phyloP scores from a whole-genome alignment of 768 basidiomycete genomes.

The Exidia glandulosa region DNA sequence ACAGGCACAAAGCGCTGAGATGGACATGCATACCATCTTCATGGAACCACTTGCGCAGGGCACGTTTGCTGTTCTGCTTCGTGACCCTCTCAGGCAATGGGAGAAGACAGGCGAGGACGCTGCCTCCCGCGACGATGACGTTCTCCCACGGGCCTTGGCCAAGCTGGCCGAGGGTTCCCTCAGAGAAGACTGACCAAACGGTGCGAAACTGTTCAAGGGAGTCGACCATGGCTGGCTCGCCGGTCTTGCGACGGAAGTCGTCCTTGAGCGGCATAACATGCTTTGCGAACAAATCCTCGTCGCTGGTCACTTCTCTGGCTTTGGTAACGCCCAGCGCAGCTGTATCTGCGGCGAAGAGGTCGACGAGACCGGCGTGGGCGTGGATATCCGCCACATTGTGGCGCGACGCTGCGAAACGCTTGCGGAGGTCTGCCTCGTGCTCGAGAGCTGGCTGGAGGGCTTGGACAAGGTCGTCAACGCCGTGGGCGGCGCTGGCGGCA shows the following conservation, averaged over 20 bases:
- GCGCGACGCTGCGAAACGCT: conserved; percentile 44
- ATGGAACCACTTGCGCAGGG: conserved; percentile 49
- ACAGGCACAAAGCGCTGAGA: background rate
- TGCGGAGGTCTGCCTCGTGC: conserved; percentile 44
- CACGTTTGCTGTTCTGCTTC: conserved; percentile 34
- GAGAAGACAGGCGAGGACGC: conserved; percentile 45
- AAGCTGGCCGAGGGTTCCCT: conserved; percentile 49
- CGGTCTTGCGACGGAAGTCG: conserved; percentile 35
- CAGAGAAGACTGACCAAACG: conserved; percentile 54
- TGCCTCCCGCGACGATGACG: conserved; percentile 50
- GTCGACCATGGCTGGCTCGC: conserved; percentile 36
- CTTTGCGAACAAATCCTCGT: conserved; percentile 33
- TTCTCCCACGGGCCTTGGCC: conserved; percentile 42
- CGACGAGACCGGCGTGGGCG: conserved; percentile 46
- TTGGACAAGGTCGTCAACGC: background rate
- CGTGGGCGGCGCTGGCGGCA: background rate
- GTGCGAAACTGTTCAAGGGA: conserved; percentile 48
- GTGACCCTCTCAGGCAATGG: conserved; percentile 39
- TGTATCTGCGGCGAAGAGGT: conserved; percentile 40
- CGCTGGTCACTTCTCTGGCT: conserved; percentile 35
- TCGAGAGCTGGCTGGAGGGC: conserved; percentile 42
- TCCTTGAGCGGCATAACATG: conserved; percentile 45
- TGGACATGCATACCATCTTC: conserved; percentile 18
- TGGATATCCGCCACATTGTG: conserved; percentile 34
- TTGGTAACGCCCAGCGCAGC: conserved; percentile 37